Evolutionary conservation across 805 yeast genomes (phyloP).

Genomic region (Yarrowia hollandica): DNA sequence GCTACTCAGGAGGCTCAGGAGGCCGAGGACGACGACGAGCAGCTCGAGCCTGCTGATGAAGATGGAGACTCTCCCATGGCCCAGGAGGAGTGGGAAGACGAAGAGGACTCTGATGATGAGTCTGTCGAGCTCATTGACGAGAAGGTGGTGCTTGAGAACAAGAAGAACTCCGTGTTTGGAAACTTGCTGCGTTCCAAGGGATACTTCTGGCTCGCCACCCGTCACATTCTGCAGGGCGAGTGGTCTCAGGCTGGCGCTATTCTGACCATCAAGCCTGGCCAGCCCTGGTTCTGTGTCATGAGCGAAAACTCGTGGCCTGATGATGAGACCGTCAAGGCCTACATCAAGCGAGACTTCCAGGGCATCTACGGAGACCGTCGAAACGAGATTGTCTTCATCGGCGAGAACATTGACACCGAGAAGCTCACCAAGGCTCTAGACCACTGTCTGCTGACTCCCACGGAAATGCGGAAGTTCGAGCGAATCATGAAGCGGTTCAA

Average conservation of each 20-base stretch:
- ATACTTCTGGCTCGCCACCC: constrained; percentile 49
- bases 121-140: constrained; percentile 32
- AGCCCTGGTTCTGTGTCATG: constrained; percentile 47
- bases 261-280: constrained; percentile 47
- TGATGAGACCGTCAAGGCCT: constrained; percentile 40
- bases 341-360: constrained; percentile 44
- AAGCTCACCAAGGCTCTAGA: constrained; percentile 42
- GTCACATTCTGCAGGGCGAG: constrained; percentile 47
- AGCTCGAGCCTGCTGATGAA: not conserved
- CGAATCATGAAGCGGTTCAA: constrained; percentile 38
- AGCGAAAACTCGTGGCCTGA: constrained; percentile 43
- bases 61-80: constrained; percentile 21
- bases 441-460: constrained; percentile 46
- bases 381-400: constrained; percentile 51
- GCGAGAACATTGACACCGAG: constrained; percentile 42
- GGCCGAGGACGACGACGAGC: constrained; percentile 29
- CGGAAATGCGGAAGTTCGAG: constrained; percentile 42
- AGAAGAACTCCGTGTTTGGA: constrained; percentile 44
- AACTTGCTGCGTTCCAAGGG: constrained; percentile 48
- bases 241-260: constrained; percentile 50
- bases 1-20: constrained; percentile 35
- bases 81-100: constrained; percentile 24
- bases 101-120: constrained; percentile 28
- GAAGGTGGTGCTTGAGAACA: constrained; percentile 40
- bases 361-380: constrained; percentile 49